Evolutionary conservation across 495 filamentous ascomycete genomes (phyloP).

Genomic region (Endocarpon pusillum): DNA sequence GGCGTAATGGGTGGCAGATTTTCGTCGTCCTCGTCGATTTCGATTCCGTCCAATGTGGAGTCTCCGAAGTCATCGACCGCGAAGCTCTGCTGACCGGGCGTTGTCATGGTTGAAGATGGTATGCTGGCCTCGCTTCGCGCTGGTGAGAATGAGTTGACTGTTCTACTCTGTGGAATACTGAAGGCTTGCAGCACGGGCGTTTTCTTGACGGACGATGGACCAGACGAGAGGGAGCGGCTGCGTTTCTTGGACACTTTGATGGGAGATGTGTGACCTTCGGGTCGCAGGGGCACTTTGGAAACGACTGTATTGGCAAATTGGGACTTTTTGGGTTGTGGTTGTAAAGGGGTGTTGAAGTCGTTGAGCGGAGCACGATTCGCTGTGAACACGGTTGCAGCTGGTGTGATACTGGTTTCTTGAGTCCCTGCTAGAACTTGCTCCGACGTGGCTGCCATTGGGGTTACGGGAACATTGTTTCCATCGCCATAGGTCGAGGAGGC

Average conservation of each 20-base stretch:
- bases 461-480: too few species aligned
- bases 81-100: conserved; percentile 1
- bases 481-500: too few species aligned
- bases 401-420: too few species aligned
- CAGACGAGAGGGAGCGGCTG: conserved; percentile 27
- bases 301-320: conserved; percentile 27
- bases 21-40: neutral
- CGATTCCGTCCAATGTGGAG: too few species aligned
- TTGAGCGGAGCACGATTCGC: too few species aligned
- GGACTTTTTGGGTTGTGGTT: neutral
- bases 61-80: too few species aligned
- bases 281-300: conserved; percentile 59
- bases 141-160: too few species aligned
- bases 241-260: conserved; percentile 38
- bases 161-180: conserved; percentile 16
- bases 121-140: conserved; percentile 9
- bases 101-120: conserved; percentile 4
- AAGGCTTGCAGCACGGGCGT: conserved; percentile 19
- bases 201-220: conserved; percentile 15
- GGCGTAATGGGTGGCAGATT: neutral
- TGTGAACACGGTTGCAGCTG: too few species aligned
- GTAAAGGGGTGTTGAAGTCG: neutral
- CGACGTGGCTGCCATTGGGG: too few species aligned
- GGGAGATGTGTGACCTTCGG: conserved; percentile 44
- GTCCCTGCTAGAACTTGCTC: too few species aligned